Percentiles rank a stretch among this genome's conserved stretches.
These are phyloP conservation scores for Daldinia sp. DNA, from an alignment of 2,329 filamentous ascomycete genomes.

Conservation along the genomic window DNA sequence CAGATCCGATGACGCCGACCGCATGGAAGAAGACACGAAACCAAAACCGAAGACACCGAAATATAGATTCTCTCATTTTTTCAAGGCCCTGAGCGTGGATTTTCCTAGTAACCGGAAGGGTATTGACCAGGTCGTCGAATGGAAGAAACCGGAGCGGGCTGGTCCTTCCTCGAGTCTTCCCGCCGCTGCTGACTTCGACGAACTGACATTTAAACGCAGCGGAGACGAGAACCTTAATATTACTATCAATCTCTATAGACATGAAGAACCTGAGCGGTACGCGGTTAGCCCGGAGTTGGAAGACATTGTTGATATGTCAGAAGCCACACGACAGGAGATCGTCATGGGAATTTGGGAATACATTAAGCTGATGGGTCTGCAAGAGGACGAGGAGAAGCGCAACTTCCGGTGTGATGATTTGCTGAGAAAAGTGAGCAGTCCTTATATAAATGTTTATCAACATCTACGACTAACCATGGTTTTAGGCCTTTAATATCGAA, in stretches of 20 bases:
- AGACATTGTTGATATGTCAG: constrained; percentile 85
- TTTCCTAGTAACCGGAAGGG: constrained; percentile 73
- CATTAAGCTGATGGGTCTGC: constrained; percentile 83
- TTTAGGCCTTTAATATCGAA: constrained; percentile 75
- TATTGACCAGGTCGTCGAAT: constrained; percentile 75
- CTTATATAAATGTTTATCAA: background rate
- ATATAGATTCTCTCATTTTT: constrained; percentile 80
- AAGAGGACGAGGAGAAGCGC: constrained; percentile 95
- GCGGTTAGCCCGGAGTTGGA: constrained; percentile 82
- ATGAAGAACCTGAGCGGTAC: constrained; percentile 89
- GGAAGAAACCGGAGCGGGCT: constrained; percentile 80
- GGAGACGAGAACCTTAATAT: constrained; percentile 94
- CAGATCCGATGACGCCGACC: constrained; percentile 61
- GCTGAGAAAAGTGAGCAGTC: constrained; percentile 74
- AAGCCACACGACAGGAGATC: constrained; percentile 88
- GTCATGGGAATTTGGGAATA: constrained; percentile 97
- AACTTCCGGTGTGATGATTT: constrained; percentile 91
- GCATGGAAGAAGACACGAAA: constrained; percentile 70
- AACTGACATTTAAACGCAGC: constrained; percentile 89
- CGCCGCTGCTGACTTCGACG: constrained; percentile 84
- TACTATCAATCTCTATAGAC: constrained; percentile 84
- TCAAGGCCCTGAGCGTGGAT: constrained; percentile 81
- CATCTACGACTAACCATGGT: background rate
- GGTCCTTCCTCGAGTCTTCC: constrained; percentile 67
- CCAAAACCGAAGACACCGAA: constrained; percentile 58